Conservation (phyloP, 2,329 filamentous ascomycete genomes). For the Phoma sp. region DNA sequence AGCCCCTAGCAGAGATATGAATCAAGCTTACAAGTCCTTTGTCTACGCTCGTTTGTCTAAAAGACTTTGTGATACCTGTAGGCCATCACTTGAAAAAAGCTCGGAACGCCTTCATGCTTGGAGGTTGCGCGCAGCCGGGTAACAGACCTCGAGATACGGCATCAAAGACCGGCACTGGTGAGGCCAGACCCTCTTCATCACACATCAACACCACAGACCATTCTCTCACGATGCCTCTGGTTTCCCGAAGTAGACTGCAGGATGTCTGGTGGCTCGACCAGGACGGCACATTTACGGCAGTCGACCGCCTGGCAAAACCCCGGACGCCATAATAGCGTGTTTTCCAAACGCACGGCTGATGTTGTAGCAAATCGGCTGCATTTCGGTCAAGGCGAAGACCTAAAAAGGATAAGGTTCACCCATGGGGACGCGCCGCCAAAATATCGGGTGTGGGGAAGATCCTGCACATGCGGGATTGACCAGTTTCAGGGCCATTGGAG, state of each 20-base stretch:
- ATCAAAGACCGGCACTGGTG: not conserved
- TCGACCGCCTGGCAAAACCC: not conserved
- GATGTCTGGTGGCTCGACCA: not conserved
- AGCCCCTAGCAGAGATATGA: too few relatives aligned
- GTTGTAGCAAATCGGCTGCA: constrained; percentile 1
- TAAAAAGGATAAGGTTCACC: not conserved
- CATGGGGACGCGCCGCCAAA: not conserved
- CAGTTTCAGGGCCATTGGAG: not conserved
- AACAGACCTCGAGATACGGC: too few relatives aligned
- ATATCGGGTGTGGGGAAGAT: constrained; percentile 1
- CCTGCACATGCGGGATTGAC: not conserved
- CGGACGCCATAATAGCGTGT: not conserved
- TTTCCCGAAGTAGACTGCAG: not conserved
- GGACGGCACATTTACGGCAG: not conserved
- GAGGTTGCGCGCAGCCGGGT: too few relatives aligned
- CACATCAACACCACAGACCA: not conserved
- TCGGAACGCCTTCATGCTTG: too few relatives aligned
- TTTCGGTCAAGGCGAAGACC: not conserved
- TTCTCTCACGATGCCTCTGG: not conserved
- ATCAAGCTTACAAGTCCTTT: too few relatives aligned
- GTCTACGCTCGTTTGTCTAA: too few relatives aligned
- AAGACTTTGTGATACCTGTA: too few relatives aligned
- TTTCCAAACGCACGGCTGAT: not conserved
- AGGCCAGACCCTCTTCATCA: not conserved
- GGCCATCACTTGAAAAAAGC: too few relatives aligned